Base-by-base conservation (phyloP, 1,139 yeast species). In the Meyerozyma guilliermondii region DNA sequence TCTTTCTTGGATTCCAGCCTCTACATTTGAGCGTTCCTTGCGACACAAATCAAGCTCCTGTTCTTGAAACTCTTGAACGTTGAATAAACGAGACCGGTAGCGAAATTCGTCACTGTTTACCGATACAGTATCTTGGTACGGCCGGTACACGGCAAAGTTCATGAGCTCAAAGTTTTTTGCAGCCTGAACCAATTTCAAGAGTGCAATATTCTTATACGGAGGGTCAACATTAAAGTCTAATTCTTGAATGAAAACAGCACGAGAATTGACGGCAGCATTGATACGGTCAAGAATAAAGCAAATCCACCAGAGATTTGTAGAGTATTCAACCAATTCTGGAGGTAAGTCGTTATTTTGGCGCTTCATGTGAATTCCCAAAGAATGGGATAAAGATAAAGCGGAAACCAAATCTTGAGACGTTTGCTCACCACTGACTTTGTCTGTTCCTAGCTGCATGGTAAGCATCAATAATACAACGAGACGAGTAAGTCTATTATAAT, bases 281-380 rank as follows among this genome's bases (percentile, higher is more conserved):
- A 66, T 59, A 22, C 71, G 47, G 48, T 68, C 74, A 43, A 66
- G 50, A 3, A 66, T 51, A 43, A 56, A 66, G 43, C 68, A 54
- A 34, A 60, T 52, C 71, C 71, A 68, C 71, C 73, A 68, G 20
- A 66, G 48, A 38, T 59, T 56, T n/a, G 58, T 52, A 29, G 60
- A 51, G 42, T 63, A 60, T 14, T 51, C 55, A 7, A 53, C 49
- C 16, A 50, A 33, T 26, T 50, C 50, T 23, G 45, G 45, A 7
- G 47, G 35, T 37, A 62, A 58, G 14, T 30, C 34, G 26, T 16
- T 36, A 6, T 24, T 26, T 5, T 22, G 31, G 4, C 56, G 53
- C 41, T 60, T 59, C 61, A 63, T 59, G 44, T 68, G 74, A 18
- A 68, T 61, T 1, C 65, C 67, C 37, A 66, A 42, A 9, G 68